Evolutionary conservation across 495 filamentous ascomycete species (phyloP), one percentile per base, ranked within the genome.

Genomic region (Staphylotrichum longicolle): DNA sequence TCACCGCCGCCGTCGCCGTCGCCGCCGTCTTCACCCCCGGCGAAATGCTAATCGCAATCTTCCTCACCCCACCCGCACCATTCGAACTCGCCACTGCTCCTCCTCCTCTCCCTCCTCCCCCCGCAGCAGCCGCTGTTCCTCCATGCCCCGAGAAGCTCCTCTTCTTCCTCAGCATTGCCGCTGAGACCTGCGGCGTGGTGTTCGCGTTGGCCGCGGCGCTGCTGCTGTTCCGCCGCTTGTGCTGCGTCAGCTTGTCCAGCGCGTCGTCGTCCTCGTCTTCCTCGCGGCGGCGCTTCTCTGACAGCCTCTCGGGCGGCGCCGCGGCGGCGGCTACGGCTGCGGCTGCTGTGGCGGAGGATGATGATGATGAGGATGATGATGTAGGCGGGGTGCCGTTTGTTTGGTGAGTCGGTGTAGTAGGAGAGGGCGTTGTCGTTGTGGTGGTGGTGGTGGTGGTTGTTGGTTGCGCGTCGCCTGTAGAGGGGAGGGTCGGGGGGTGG

Each of bases 221-320:
- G 34, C 69, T 75, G 65, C 78, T 83, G 57, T 80, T 91, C 62
- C 89, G 80, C 48, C 87, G 81, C 72, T 92, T 91, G 59, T 82
- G 82, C 42, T 80, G 80, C 8, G 86, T 79, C 61, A 94, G 78
- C 69, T 91, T 93, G 27, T 82, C 83, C 30, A 96, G 73, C 59
- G 88, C 90, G 64, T 96, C 91, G 53, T 96, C 91, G 56, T 96
- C 93, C 46, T 93, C 89, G 57, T 87, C 84, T 63, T 96, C 91
- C 66, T 96, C 92, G 44, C 94, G 83, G 47, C 94, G 82, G 58
- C 94, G 89, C 70, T 96, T 96, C 74, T 96, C 92, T 0, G 91
- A 85, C n/a, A 96, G 67, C 57, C 90, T 80, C 68, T 95, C 91
- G 0, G 86, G 89, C 40, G 84, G 86, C 5, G 83, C 77, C 27